A percentile compares a stretch with the other conserved stretches of the same genome.
phyloP scores from a whole-genome alignment of 495 filamentous ascomycete species.

The Neurospora cerealis region DNA sequence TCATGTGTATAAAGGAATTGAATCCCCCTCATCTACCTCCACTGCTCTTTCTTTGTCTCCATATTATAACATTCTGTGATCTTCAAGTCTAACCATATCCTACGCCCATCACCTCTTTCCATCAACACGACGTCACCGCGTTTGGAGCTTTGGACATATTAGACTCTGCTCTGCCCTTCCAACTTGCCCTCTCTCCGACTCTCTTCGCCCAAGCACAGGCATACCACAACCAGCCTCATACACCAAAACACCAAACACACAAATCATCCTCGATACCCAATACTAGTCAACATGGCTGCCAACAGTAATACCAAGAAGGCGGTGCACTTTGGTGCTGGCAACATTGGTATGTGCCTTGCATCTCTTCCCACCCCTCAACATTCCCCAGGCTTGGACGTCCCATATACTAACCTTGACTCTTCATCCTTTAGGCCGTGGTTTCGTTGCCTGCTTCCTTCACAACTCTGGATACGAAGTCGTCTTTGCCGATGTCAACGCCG shows the following conservation, averaged over 20 bases:
- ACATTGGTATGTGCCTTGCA: slow-evolving; percentile 48
- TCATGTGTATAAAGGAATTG: slow-evolving; percentile 11
- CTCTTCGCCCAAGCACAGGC: neutral
- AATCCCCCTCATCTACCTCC: slow-evolving; percentile 3
- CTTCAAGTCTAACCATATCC: neutral
- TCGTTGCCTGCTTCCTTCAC: slow-evolving; percentile 63
- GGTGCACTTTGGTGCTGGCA: slow-evolving; percentile 89
- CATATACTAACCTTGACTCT: slow-evolving; percentile 4
- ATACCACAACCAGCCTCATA: neutral
- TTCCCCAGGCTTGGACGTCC: neutral
- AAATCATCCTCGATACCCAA: neutral
- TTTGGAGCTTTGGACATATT: neutral
- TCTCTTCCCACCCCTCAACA: neutral
- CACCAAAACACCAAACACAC: neutral
- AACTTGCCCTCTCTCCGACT: neutral
- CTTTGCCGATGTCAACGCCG: slow-evolving; percentile 87
- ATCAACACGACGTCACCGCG: neutral
- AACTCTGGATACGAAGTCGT: slow-evolving; percentile 83
- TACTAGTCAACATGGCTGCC: slow-evolving; percentile 7
- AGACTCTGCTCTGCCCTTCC: neutral
- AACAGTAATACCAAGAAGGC: slow-evolving; percentile 51
- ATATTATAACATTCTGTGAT: slow-evolving; percentile 3
- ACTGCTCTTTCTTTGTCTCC: slow-evolving; percentile 9
- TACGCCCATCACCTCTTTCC: neutral
- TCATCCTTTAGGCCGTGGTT: slow-evolving; percentile 36